Evolutionary conservation across 2,329 filamentous ascomycete genomes (phyloP).

Genomic region (Colletotrichum tamarilloi): DNA sequence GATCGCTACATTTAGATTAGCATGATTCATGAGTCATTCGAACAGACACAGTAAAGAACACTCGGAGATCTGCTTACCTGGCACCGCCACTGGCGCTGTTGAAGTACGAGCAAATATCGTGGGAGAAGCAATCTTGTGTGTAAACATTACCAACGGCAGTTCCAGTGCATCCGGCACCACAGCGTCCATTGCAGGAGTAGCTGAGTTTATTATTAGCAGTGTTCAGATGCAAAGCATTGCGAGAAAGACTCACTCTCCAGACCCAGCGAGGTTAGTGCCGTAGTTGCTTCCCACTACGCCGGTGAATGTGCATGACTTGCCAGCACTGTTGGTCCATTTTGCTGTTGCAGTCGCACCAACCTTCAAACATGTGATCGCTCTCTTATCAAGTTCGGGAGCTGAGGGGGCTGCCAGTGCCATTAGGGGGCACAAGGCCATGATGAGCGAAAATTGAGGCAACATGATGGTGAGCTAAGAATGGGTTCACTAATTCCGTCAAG

Average conservation of each 20-base stretch:
- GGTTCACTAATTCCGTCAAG: neutral
- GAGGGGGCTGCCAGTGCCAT: constrained; percentile 29
- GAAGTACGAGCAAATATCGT: constrained; percentile 64
- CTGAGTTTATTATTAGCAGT: constrained; percentile 39
- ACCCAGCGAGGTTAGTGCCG: constrained; percentile 51
- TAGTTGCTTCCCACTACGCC: constrained; percentile 60
- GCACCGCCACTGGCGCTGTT: constrained; percentile 58
- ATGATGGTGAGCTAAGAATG: neutral
- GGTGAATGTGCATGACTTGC: constrained; percentile 54
- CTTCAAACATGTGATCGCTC: constrained; percentile 51
- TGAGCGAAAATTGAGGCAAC: constrained; percentile 23
- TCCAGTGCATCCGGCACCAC: constrained; percentile 58
- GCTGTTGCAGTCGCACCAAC: constrained; percentile 55
- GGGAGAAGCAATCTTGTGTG: constrained; percentile 62
- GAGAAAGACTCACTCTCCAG: constrained; percentile 53
- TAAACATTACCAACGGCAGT: constrained; percentile 57
- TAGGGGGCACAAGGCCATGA: constrained; percentile 29
- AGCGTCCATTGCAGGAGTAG: constrained; percentile 61
- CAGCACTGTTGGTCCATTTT: constrained; percentile 56
- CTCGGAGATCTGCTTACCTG: constrained; percentile 46
- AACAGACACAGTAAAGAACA: neutral
- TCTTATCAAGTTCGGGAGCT: constrained; percentile 32
- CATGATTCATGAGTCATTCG: neutral
- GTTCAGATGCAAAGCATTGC: neutral
- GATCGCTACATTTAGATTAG: constrained; percentile 47